Evolutionary conservation across 306 rosid species (phyloP).

Genomic region (Clitoria ternatea): DNA sequence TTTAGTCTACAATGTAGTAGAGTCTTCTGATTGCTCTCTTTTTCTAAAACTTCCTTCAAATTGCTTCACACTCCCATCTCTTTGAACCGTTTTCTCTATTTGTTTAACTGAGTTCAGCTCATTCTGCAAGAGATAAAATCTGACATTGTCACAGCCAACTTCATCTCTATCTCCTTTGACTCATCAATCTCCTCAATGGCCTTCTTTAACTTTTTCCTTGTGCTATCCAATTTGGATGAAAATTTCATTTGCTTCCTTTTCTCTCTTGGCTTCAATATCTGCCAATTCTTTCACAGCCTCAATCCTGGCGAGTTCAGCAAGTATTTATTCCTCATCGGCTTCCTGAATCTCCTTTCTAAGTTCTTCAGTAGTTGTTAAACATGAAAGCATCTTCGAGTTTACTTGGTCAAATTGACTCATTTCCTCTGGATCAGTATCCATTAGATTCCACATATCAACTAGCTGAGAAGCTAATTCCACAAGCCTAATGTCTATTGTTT

Average conservation of each 20-base stretch:
- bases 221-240: constrained; percentile 39
- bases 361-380: constrained; percentile 40
- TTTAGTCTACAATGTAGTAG: constrained; percentile 31
- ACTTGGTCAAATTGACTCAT: too few species aligned
- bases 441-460: too few species aligned
- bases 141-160: constrained; percentile 55
- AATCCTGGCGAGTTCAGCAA: constrained; percentile 76
- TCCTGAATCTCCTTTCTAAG: constrained; percentile 66
- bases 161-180: constrained; percentile 58
- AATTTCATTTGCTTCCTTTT: constrained; percentile 46
- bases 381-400: constrained; percentile 29
- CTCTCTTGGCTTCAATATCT: constrained; percentile 52
- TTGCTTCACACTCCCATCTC: constrained; percentile 33
- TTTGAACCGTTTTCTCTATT: constrained; percentile 35
- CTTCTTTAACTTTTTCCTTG: constrained; percentile 39
- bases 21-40: constrained; percentile 36
- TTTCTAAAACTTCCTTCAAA: constrained; percentile 27
- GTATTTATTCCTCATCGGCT: constrained; percentile 70
- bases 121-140: constrained; percentile 59
- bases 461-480: too few species aligned
- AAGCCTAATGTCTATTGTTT: too few species aligned
- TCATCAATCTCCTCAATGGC: constrained; percentile 44
- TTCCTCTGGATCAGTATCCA: too few species aligned
- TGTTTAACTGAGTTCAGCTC: constrained; percentile 50
- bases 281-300: constrained; percentile 75